phyloP scores from a whole-genome alignment of 177 flowering plant species.

The Vitis hybrid region DNA sequence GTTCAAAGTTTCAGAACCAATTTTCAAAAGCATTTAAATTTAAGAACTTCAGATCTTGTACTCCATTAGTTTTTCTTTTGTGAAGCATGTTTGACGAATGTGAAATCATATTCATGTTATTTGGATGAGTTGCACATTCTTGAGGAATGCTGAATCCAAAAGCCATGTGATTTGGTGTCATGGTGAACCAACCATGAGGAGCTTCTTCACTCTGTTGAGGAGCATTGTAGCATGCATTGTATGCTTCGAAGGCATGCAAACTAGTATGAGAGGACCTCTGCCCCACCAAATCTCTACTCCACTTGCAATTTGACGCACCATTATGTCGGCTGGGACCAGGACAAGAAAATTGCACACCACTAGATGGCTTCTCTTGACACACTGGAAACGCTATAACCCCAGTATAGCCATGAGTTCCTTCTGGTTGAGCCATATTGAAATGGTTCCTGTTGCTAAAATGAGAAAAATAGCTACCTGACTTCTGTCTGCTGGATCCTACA shows the following conservation, averaged over 20 bases:
- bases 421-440: constrained; percentile 17
- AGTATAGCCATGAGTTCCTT: constrained; percentile 15
- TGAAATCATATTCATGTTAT: constrained; percentile 16
- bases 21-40: constrained; percentile 11
- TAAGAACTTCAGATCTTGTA: constrained; percentile 15
- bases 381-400: constrained; percentile 25
- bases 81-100: constrained; percentile 15
- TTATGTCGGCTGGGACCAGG: constrained; percentile 21
- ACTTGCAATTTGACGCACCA: constrained; percentile 22
- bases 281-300: constrained; percentile 22
- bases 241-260: constrained; percentile 22
- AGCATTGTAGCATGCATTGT: constrained; percentile 20
- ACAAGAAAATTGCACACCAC: constrained; percentile 28
- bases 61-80: constrained; percentile 26
- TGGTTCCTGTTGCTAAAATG: constrained; percentile 11
- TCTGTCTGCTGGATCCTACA: constrained; percentile 18
- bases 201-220: constrained; percentile 26
- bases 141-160: constrained; percentile 18
- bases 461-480: constrained; percentile 23
- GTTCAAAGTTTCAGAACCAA: not conserved
- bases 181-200: constrained; percentile 27
- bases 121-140: constrained; percentile 20
- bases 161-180: constrained; percentile 23
- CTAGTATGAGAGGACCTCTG: constrained; percentile 19
- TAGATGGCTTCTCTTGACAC: constrained; percentile 27